Evolutionary conservation across 1,139 yeast genomes (phyloP), one percentile per base, ranked within the genome.

Genomic region (Debaryomyces sp.): DNA sequence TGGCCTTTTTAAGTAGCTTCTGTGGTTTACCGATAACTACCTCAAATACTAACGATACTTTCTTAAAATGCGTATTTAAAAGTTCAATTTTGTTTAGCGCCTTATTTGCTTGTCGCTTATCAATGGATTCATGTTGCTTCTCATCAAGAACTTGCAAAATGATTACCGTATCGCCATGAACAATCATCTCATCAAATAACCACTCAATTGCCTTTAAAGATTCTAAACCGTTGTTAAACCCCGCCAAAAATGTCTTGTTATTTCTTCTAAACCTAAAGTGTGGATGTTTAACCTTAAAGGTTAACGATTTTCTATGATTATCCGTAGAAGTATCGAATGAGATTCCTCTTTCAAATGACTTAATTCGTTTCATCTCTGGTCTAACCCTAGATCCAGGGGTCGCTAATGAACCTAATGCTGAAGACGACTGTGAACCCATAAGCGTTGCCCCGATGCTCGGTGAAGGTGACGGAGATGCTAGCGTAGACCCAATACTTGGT

Each of bases 121-220:
- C 73, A 12, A 72, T 69, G 1, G 47, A 44, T 35, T 54, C 55
- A 51, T 61, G 56, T 6, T 51, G 49, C 46, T 75, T 75, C 38
- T 73, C 75, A 47, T 84, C 85, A 37, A 85, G 64, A 1, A 83
- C 90, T 50, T 84, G 79, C 18, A 85, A 62, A 36, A 86, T 78
- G 4, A 85, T 77, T 12, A 85, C 67, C 21, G 87, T 85, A 60
- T 85, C 91, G 10, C 88, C 88, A 57, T 84, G 80, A 32, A 77
- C 75, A 10, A 80, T 73, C 70, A 85, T 73, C 56, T 85, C 86
- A 48, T 82, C 85, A 49, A 86, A 70, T 8, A 85, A 68, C 91
- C 91, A 86, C 51, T 77, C 81, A 24, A 85, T 68, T 1, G 90
- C 89, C 43, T 75, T 73, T 24, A 80, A 66, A 8, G 87, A 81